Evolutionary conservation across 805 yeast species (phyloP), one percentile per base, ranked within the genome.

Genomic region (Candida quercuum): DNA sequence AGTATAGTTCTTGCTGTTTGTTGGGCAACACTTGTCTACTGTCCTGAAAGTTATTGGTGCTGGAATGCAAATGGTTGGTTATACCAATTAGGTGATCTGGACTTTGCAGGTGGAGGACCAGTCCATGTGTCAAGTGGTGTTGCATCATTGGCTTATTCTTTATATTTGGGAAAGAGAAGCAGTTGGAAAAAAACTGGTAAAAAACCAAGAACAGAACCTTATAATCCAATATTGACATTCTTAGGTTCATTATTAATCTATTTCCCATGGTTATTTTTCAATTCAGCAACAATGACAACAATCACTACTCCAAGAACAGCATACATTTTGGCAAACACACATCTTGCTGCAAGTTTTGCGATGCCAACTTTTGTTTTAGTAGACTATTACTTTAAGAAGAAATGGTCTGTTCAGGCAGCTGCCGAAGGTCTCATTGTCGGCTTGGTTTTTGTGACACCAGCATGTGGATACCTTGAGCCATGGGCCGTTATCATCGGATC

Each of bases 71-170:
- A 84, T 38, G 98, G 99, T 31, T 91, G 97, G 97, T 94, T 95
- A 28, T 72, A 73, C 45, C 71, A 76, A 47, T 85, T 95, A 74
- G 96, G 95, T n/a, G 97, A 80, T 3, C 69, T 89, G 36, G 99
- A 91, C 60, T 93, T 86, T 59, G 99, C 99, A n/a, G 99, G 99
- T 33, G 98, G 98, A 39, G 98, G 97, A 2, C 96, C 97, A 2
- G 96, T 91, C 15, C 98, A 91, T 63, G 86, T 93, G 40, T 72
- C 88, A 20, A 80, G 94, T 28, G 98, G 98, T 43, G 85, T 87
- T 18, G 86, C 88, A 23, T 96, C 96, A 2, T 77, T 91, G 49
- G 95, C 85, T 8, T 81, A 80, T 51, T 78, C 88, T 15, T 77
- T 76, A 31, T 81, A 81, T 46, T 61, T 86, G 37, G 96, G 96